Percentiles rank a stretch among this genome's conserved stretches.
Conservation (phyloP, 1,284 basidiomycete species). For the Rhodotorula sp. region DNA sequence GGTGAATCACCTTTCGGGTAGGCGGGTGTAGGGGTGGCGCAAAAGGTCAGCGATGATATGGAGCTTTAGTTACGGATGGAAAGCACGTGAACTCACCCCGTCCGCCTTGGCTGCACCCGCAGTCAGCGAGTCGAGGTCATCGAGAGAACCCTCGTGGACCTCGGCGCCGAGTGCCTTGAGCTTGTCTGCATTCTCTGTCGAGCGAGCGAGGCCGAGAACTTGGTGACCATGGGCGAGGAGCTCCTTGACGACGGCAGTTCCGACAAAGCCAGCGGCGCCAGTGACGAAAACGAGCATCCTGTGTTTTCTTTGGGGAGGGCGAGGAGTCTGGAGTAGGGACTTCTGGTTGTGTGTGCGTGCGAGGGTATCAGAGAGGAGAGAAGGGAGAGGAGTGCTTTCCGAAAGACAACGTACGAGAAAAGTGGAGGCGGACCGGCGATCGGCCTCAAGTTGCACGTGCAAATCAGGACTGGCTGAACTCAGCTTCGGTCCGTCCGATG, state of each 20-base stretch:
- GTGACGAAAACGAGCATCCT: slow-evolving; percentile 46
- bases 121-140: slow-evolving; percentile 42
- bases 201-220: slow-evolving; percentile 44
- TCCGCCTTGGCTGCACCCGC: slow-evolving; percentile 39
- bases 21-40: too few species aligned
- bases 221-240: slow-evolving; percentile 42
- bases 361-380: neutral
- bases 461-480: too few species aligned
- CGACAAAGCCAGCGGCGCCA: slow-evolving; percentile 45
- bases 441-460: too few species aligned
- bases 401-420: neutral
- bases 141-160: slow-evolving; percentile 33
- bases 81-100: slow-evolving; percentile 20
- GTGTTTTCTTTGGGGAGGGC: neutral
- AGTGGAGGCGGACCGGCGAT: too few species aligned
- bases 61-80: neutral
- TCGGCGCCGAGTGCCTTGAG: slow-evolving; percentile 36
- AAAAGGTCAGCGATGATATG: too few species aligned
- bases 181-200: slow-evolving; percentile 32
- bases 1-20: slow-evolving; percentile 39
- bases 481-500: too few species aligned
- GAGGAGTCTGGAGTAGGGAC: too few species aligned
- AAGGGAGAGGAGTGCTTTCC: neutral
- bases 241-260: slow-evolving; percentile 34
- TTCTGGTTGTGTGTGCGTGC: too few species aligned